Conservation (phyloP, 106 monocot species). For the Dioscorea dumetorum region DNA sequence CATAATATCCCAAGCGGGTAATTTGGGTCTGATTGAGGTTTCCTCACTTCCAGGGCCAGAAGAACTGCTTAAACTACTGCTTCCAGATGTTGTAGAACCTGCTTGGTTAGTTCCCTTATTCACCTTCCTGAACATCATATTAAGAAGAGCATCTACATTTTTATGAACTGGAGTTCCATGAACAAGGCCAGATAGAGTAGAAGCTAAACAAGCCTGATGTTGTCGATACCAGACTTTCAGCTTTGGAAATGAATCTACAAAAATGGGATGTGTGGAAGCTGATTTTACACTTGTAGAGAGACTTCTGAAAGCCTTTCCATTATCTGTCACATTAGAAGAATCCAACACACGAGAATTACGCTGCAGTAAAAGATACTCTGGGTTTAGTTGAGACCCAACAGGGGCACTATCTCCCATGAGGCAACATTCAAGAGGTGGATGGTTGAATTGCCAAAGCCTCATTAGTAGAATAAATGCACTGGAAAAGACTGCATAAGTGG, state of each 20-base stretch:
- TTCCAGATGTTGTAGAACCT: conserved; percentile 52
- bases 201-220: conserved; percentile 97
- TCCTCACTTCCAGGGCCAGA: conserved; percentile 67
- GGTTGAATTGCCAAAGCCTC: conserved; percentile 95
- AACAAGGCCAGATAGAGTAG: conserved; percentile 84
- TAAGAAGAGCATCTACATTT: conserved; percentile 80
- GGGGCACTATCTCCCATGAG: conserved; percentile 90
- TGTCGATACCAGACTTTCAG: conserved; percentile 92
- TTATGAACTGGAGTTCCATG: conserved; percentile 87
- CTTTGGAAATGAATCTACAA: conserved; percentile 93
- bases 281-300: conserved; percentile 10
- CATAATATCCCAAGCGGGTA: conserved; percentile 98
- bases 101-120: conserved; percentile 56
- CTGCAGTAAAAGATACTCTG: conserved; percentile 77
- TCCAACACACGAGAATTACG: conserved; percentile 52
- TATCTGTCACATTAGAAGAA: conserved; percentile 17
- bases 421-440: conserved; percentile 87
- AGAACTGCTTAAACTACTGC: conserved; percentile 73
- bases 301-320: conserved; percentile 3
- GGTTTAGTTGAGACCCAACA: conserved; percentile 88
- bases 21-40: conserved; percentile 42
- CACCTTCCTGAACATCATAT: conserved; percentile 90
- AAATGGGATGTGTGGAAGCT: conserved; percentile 42
- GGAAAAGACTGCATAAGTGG: conserved; percentile 77
- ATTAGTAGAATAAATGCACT: conserved; percentile 94